These are phyloP conservation scores for Aspergillus latus DNA, from an alignment of 2,329 filamentous ascomycete species.

Conservation along the genomic window DNA sequence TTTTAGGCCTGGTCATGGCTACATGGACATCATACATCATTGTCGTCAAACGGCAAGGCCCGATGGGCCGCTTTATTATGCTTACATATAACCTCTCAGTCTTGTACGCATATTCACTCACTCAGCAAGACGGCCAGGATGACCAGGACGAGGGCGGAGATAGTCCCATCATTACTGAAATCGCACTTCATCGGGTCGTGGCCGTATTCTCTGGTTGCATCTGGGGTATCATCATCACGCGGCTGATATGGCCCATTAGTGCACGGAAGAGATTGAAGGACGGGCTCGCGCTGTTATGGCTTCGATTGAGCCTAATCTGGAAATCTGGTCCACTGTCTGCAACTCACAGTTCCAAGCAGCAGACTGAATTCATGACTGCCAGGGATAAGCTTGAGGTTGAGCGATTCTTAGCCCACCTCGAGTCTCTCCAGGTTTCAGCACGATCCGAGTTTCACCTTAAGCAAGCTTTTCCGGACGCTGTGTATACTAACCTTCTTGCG, in stretches of 20 bases:
- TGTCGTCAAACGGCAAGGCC: conserved; percentile 76
- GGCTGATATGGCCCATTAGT: conserved; percentile 90
- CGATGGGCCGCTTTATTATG: conserved; percentile 89
- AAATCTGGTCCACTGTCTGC: conserved; percentile 83
- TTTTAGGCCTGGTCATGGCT: conserved; percentile 78
- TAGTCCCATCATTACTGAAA: conserved; percentile 81
- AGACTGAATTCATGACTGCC: conserved; percentile 75
- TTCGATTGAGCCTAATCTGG: conserved; percentile 95
- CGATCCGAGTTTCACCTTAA: conserved; percentile 84
- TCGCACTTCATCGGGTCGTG: conserved; percentile 81
- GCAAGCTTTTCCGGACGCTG: conserved; percentile 77
- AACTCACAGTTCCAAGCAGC: conserved; percentile 60
- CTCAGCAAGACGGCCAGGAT: conserved; percentile 74
- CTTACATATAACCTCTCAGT: conserved; percentile 95
- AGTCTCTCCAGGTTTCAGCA: conserved; percentile 70
- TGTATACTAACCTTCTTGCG: conserved; percentile 71
- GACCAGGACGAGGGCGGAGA: conserved; percentile 83
- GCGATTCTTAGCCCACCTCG: conserved; percentile 71
- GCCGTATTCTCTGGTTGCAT: conserved; percentile 83
- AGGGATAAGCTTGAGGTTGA: conserved; percentile 85
- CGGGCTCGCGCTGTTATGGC: conserved; percentile 84
- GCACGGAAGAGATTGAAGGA: conserved; percentile 85
- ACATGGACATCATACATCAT: conserved; percentile 89
- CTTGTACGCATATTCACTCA: conserved; percentile 89
- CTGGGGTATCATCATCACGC: conserved; percentile 89